phyloP scores from a whole-genome alignment of 2,329 filamentous ascomycete species.

The Colletotrichum orbiculare region DNA sequence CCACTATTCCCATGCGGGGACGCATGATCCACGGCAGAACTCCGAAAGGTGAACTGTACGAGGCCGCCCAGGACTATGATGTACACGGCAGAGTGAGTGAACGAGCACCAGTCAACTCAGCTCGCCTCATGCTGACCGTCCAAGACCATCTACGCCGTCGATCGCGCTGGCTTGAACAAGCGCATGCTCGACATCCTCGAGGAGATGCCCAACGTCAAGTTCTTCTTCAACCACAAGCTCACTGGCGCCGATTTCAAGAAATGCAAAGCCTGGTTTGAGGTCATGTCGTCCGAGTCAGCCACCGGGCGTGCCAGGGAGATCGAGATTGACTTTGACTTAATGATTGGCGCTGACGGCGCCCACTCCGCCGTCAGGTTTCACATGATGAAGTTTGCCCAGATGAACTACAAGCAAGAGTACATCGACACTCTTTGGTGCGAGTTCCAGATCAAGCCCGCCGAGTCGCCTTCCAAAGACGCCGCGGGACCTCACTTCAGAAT shows the following conservation, averaged over 20 bases:
- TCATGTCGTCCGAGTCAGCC: slow-evolving; percentile 46
- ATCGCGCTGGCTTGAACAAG: slow-evolving; percentile 86
- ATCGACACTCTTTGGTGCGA: slow-evolving; percentile 98
- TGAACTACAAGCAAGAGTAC: slow-evolving; percentile 94
- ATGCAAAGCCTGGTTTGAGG: slow-evolving; percentile 89
- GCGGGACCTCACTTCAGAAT: slow-evolving; percentile 72
- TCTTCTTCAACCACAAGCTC: slow-evolving; percentile 94
- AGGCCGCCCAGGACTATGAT: slow-evolving; percentile 90
- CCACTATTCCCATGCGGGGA: slow-evolving; percentile 92
- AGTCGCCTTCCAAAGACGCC: slow-evolving; percentile 52
- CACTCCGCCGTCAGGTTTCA: slow-evolving; percentile 93
- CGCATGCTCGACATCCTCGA: slow-evolving; percentile 86
- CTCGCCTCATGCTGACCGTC: slow-evolving; percentile 1
- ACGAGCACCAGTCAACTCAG: background rate
- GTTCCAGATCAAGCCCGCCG: slow-evolving; percentile 77
- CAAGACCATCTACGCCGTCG: slow-evolving; percentile 86
- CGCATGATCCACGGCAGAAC: slow-evolving; percentile 91
- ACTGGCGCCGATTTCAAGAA: slow-evolving; percentile 86
- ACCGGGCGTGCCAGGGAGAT: slow-evolving; percentile 73
- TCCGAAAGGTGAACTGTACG: slow-evolving; percentile 73
- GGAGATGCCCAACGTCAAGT: slow-evolving; percentile 85
- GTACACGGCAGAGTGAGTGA: slow-evolving; percentile 80
- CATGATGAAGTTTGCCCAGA: slow-evolving; percentile 92
- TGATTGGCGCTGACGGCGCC: slow-evolving; percentile 95
- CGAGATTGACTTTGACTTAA: slow-evolving; percentile 87